phyloP scores from a whole-genome alignment of 805 yeast genomes.

The Saccharomycopsis javanensis region DNA sequence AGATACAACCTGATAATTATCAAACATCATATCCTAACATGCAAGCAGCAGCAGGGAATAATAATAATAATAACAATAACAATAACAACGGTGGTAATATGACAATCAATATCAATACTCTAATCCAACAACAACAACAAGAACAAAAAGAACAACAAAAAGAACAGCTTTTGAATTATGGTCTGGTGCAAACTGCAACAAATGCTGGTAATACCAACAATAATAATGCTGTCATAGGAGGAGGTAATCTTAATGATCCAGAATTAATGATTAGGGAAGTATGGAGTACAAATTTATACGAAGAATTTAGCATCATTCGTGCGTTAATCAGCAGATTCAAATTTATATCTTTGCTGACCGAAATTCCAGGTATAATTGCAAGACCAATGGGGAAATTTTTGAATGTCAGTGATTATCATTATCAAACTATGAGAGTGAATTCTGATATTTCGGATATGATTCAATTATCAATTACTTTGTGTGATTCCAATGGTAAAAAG shows the following conservation, averaged over 20 bases:
- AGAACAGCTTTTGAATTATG: conserved; percentile 3
- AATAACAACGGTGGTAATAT: background rate
- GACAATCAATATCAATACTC: conserved; percentile 16
- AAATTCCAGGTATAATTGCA: conserved; percentile 92
- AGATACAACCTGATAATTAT: conserved; percentile 22
- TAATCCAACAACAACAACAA: conserved; percentile 19
- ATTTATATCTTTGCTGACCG: conserved; percentile 68
- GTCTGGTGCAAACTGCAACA: background rate
- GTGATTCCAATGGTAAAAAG: conserved; percentile 58
- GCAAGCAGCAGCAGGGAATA: background rate
- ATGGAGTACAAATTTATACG: conserved; percentile 60
- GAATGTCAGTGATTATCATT: conserved; percentile 85
- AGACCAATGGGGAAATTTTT: conserved; percentile 92
- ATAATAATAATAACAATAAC: background rate
- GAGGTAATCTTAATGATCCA: conserved; percentile 5
- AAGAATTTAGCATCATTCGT: conserved; percentile 55
- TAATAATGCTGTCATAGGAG: background rate
- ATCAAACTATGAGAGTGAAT: conserved; percentile 87
- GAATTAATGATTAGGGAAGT: conserved; percentile 46
- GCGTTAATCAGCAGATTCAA: conserved; percentile 48
- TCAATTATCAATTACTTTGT: conserved; percentile 73
- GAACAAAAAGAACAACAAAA: background rate
- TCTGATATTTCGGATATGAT: conserved; percentile 79
- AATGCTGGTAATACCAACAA: background rate
- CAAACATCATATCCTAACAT: background rate